Percentiles rank a stretch among this genome's conserved stretches.
phyloP scores from a whole-genome alignment of 148 eudicot genomes.

The Simmondsia chinensis region DNA sequence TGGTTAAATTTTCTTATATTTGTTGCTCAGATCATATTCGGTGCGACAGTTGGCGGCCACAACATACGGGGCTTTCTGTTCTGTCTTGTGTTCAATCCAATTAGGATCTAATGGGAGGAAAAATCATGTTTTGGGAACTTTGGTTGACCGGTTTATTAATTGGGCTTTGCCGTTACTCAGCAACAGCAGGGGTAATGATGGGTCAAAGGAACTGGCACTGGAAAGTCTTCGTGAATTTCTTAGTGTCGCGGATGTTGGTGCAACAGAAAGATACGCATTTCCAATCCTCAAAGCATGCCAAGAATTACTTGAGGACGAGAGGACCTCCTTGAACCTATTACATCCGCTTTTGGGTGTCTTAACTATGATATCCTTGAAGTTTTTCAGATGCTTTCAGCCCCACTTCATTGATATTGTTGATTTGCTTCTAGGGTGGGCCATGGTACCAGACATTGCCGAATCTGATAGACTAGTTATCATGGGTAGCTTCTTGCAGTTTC shows the following conservation, averaged over 20 bases:
- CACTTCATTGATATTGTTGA: conserved; percentile 96
- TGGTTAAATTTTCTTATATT: conserved; percentile 1
- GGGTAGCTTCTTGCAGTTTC: conserved; percentile 89
- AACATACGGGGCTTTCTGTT: conserved; percentile 80
- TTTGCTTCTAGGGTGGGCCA: conserved; percentile 97
- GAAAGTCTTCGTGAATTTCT: conserved; percentile 82
- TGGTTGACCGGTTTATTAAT: conserved; percentile 68
- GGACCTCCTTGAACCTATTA: conserved; percentile 70
- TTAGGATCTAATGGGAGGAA: conserved; percentile 70
- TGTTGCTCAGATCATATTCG: conserved; percentile 53
- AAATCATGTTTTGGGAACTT: conserved; percentile 49
- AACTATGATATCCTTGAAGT: conserved; percentile 72
- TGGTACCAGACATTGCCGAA: conserved; percentile 83
- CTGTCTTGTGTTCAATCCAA: conserved; percentile 59
- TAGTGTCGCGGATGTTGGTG: conserved; percentile 66
- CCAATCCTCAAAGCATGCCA: conserved; percentile 82
- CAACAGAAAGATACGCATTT: conserved; percentile 66
- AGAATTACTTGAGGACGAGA: conserved; percentile 92
- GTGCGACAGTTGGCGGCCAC: conserved; percentile 81
- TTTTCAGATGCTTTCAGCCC: conserved; percentile 77
- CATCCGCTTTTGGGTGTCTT: conserved; percentile 63
- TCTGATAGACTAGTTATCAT: conserved; percentile 67
- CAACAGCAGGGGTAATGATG: conserved; percentile 32
- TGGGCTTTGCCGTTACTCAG: conserved; percentile 84
- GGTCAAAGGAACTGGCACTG: conserved; percentile 55